These are phyloP conservation scores for Abelmoschus esculentus DNA, from an alignment of 345 rosid genomes.

Conservation along the genomic window DNA sequence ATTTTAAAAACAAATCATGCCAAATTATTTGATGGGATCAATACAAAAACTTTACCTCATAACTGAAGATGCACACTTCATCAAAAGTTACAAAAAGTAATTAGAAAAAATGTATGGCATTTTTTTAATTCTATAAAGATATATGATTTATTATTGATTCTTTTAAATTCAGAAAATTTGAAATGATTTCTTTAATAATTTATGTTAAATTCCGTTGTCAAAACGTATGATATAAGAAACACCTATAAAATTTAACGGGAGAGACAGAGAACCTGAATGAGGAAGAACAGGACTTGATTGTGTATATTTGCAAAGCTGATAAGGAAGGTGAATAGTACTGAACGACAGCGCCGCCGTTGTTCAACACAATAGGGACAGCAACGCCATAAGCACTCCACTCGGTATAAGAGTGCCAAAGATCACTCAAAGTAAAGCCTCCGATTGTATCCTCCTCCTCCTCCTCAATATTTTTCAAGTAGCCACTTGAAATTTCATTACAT, in stretches of 20 bases:
- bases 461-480: background rate
- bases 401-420: slow-evolving; percentile 38
- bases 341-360: slow-evolving; percentile 25
- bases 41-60: no score
- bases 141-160: no score
- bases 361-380: slow-evolving; percentile 37
- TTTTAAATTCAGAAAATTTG: no score
- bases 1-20: no score
- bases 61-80: no score
- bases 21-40: no score
- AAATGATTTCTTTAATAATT: no score
- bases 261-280: background rate
- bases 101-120: no score
- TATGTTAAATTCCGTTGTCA: no score
- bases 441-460: slow-evolving; percentile 1
- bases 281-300: background rate
- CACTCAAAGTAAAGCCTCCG: slow-evolving; percentile 21
- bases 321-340: slow-evolving; percentile 47
- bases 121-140: no score
- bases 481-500: background rate
- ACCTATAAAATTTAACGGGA: background rate
- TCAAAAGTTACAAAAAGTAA: no score
- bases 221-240: no score
- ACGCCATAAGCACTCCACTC: slow-evolving; percentile 53
- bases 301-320: slow-evolving; percentile 42